A percentile compares a stretch with the other conserved stretches of the same genome.
Conservation (phyloP, 1,284 basidiomycete species). For the Ceratobasidium sp. region DNA sequence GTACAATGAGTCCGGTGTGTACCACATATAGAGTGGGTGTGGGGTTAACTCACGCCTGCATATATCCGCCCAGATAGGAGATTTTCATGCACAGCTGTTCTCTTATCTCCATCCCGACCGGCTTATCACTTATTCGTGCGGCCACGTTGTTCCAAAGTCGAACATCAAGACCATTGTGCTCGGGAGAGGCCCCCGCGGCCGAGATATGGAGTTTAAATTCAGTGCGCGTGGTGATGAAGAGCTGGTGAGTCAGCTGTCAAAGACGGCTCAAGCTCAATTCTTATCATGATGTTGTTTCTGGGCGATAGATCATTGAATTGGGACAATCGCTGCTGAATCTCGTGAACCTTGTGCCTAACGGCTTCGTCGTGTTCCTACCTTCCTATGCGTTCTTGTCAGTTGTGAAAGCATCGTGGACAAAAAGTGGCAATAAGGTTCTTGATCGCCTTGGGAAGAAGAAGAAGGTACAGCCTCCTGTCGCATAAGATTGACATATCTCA, state of each 20-base stretch:
- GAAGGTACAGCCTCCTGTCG: conserved; percentile 55
- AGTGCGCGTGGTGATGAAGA: conserved; percentile 73
- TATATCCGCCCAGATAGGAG: conserved; percentile 72
- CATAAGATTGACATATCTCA: conserved; percentile 5
- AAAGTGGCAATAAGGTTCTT: conserved; percentile 60
- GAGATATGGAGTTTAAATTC: conserved; percentile 84
- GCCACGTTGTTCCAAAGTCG: conserved; percentile 86
- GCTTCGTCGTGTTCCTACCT: conserved; percentile 93
- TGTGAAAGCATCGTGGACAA: conserved; percentile 72
- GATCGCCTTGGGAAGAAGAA: conserved; percentile 76
- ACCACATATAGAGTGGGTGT: not conserved
- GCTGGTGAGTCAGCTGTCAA: conserved; percentile 62
- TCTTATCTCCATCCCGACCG: conserved; percentile 66
- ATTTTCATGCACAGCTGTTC: conserved; percentile 86
- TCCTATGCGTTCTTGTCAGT: conserved; percentile 86
- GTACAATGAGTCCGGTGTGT: conserved; percentile 94
- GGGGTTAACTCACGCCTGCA: not conserved
- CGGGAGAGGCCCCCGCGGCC: conserved; percentile 77
- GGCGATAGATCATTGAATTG: conserved; percentile 77
- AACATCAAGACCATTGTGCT: conserved; percentile 85
- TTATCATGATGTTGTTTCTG: not conserved
- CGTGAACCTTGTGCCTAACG: conserved; percentile 78
- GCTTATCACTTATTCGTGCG: conserved; percentile 85
- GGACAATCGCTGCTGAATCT: conserved; percentile 85
- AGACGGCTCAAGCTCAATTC: not conserved